These are phyloP conservation scores for Bothia castanella DNA, from an alignment of 1,284 basidiomycete genomes.

Conservation along the genomic window DNA sequence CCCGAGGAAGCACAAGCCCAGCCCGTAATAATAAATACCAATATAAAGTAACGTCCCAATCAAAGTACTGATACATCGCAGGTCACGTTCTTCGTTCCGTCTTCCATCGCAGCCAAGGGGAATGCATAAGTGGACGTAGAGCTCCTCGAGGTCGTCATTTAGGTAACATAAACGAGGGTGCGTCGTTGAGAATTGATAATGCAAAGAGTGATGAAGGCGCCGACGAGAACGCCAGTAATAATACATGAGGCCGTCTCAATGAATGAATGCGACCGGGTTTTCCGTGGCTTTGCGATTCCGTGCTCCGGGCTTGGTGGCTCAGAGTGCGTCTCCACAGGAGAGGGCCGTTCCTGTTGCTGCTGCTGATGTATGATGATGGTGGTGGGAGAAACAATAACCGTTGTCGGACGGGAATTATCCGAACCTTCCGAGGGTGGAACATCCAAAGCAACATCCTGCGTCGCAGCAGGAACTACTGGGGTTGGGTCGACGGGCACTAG, in stretches of 20 bases:
- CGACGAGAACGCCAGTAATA: conserved; percentile 52
- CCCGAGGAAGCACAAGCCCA: conserved; percentile 7
- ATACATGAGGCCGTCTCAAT: conserved; percentile 47
- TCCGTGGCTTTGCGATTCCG: conserved; percentile 14
- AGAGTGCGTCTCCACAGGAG: conserved; percentile 9
- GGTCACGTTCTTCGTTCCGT: conserved; percentile 1
- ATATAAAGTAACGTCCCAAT: conserved; percentile 24
- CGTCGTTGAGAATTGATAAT: conserved; percentile 49
- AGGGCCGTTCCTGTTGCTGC: conserved; percentile 15
- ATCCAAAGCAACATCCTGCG: conserved; percentile 5
- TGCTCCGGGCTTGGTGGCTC: conserved; percentile 10
- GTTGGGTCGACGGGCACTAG: neutral
- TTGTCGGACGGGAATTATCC: conserved; percentile 7
- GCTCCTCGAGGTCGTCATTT: neutral
- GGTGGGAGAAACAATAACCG: conserved; percentile 27
- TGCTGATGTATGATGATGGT: conserved; percentile 29
- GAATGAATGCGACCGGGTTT: conserved; percentile 30
- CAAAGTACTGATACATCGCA: conserved; percentile 20
- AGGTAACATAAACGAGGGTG: conserved; percentile 42
- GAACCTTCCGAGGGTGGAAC: conserved; percentile 1
- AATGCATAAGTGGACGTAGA: too few species aligned
- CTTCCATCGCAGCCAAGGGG: neutral
- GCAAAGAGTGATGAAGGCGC: conserved; percentile 50
- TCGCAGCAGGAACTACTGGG: neutral
- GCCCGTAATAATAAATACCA: conserved; percentile 26